phyloP scores from a whole-genome alignment of 306 rosid species.

The Clitoria ternatea region DNA sequence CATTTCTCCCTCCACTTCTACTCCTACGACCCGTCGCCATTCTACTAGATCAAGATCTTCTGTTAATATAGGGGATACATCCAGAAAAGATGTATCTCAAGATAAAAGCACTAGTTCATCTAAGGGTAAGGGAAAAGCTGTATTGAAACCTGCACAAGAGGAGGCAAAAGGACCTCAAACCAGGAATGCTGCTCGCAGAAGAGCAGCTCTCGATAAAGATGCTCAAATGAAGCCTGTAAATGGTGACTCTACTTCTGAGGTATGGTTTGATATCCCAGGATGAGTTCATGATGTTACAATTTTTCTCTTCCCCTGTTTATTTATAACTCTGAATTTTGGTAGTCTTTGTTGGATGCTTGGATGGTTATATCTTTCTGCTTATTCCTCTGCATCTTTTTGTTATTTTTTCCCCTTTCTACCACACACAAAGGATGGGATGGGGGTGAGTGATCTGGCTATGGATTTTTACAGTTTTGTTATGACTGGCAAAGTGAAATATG shows the following conservation, averaged over 20 bases:
- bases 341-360: background rate
- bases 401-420: background rate
- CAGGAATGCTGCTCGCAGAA: conserved; percentile 83
- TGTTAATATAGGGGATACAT: conserved; percentile 67
- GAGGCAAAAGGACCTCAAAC: conserved; percentile 90
- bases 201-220: conserved; percentile 85
- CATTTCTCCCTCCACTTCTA: conserved; percentile 63
- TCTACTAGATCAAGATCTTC: conserved; percentile 86
- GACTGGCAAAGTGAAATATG: background rate
- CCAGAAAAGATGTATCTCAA: conserved; percentile 58
- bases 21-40: conserved; percentile 71
- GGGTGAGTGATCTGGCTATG: background rate
- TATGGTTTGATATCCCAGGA: conserved; percentile 29
- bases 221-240: conserved; percentile 62
- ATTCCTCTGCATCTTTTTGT: background rate
- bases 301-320: background rate
- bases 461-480: background rate
- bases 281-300: background rate
- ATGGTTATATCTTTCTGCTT: background rate
- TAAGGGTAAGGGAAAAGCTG: conserved; percentile 96
- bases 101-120: conserved; percentile 81
- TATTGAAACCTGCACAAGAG: conserved; percentile 79
- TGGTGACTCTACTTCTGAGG: conserved; percentile 98
- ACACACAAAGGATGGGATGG: background rate
- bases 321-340: background rate